A percentile compares a stretch with the other conserved stretches of the same genome.
These are phyloP conservation scores for Linanthus parryae DNA, from an alignment of 148 eudicot species.

Conservation along the genomic window DNA sequence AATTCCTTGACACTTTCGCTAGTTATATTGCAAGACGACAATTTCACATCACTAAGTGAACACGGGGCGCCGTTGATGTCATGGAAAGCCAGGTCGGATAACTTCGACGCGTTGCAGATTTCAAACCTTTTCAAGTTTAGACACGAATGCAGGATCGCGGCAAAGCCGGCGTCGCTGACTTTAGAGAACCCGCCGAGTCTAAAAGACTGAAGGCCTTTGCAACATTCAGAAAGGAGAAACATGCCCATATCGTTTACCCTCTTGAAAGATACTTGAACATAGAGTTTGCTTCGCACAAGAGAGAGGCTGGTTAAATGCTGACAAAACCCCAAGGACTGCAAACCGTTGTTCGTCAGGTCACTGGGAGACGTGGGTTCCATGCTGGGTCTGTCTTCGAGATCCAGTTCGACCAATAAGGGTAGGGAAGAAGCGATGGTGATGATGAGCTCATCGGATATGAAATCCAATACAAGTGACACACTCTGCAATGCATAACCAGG, in stretches of 20 bases:
- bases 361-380: conserved; percentile 13
- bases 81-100: conserved; percentile 39
- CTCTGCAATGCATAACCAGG: conserved; percentile 14
- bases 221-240: conserved; percentile 37
- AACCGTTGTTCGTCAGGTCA: conserved; percentile 36
- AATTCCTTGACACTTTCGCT: conserved; percentile 29
- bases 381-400: conserved; percentile 43
- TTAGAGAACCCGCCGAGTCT: conserved; percentile 39
- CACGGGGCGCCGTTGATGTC: conserved; percentile 16
- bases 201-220: conserved; percentile 31
- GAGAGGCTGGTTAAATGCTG: conserved; percentile 27
- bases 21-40: conserved; percentile 33
- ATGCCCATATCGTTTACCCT: conserved; percentile 36
- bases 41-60: conserved; percentile 31
- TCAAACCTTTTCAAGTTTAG: conserved; percentile 30
- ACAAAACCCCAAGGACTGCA: conserved; percentile 26
- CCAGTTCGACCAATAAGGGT: conserved; percentile 33
- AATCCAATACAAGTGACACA: conserved; percentile 35
- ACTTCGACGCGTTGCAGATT: conserved; percentile 19
- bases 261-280: conserved; percentile 25
- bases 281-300: conserved; percentile 24
- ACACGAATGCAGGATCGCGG: conserved; percentile 31
- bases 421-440: conserved; percentile 25
- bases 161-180: conserved; percentile 48
- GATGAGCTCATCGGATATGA: conserved; percentile 30